These are phyloP conservation scores for Ophiostoma novo-ulmi DNA, from an alignment of 2,329 filamentous ascomycete species.

Conservation along the genomic window DNA sequence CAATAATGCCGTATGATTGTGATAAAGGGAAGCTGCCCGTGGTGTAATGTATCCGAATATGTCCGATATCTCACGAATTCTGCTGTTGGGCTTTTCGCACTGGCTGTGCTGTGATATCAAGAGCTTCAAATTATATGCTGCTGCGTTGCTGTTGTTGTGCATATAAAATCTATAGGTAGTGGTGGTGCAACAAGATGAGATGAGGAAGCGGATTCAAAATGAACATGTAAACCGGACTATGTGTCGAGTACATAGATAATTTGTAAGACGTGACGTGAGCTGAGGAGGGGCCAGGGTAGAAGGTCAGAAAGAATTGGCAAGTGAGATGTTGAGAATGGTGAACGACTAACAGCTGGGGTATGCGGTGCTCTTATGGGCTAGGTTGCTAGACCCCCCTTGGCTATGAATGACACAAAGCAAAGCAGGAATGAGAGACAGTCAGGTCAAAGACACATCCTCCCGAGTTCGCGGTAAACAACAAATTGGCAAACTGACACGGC, in stretches of 20 bases:
- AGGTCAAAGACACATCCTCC: constrained; percentile 3
- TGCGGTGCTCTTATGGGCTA: background rate
- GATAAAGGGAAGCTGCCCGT: background rate
- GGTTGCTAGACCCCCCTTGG: background rate
- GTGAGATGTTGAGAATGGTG: background rate
- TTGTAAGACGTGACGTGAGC: constrained; percentile 7
- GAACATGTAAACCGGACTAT: background rate
- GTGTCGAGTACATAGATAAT: background rate
- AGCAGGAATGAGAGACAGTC: constrained; percentile 2
- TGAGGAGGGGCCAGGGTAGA: background rate
- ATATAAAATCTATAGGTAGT: background rate
- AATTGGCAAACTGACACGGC: background rate
- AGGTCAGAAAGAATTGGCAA: background rate
- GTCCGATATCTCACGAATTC: background rate
- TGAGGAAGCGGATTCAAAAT: background rate
- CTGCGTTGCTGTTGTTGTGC: background rate
- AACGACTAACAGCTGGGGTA: background rate
- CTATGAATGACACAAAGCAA: background rate
- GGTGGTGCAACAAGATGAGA: background rate
- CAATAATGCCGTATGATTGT: background rate
- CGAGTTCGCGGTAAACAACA: background rate
- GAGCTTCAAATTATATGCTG: background rate
- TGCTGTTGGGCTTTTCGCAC: background rate
- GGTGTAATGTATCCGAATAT: background rate
- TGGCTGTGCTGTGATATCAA: background rate